Percentiles rank a stretch among this genome's conserved stretches.
These are phyloP conservation scores for Xanthoconium stramineum DNA, from an alignment of 768 basidiomycete genomes.

Conservation along the genomic window DNA sequence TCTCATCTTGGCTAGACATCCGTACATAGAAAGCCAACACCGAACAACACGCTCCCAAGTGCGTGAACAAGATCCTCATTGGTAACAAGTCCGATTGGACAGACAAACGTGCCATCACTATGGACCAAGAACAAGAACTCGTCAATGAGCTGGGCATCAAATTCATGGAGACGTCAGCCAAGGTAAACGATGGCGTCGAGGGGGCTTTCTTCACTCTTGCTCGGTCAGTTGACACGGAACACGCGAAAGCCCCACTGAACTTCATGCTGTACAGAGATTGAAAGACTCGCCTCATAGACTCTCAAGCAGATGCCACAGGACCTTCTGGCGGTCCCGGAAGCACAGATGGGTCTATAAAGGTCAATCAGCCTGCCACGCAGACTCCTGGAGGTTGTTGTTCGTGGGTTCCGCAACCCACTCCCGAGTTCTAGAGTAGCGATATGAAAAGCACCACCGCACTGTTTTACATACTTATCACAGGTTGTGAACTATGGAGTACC, in stretches of 20 bases:
- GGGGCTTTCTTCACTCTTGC: slow-evolving; percentile 98
- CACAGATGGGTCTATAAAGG: slow-evolving; percentile 60
- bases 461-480: no score
- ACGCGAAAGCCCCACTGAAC: neutral
- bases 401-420: slow-evolving; percentile 22
- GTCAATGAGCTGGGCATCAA: slow-evolving; percentile 92
- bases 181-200: slow-evolving; percentile 96
- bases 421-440: no score
- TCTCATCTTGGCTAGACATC: slow-evolving; percentile 61
- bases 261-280: slow-evolving; percentile 65
- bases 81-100: slow-evolving; percentile 99
- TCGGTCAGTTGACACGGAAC: slow-evolving; percentile 54
- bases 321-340: slow-evolving; percentile 35
- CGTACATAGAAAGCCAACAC: slow-evolving; percentile 98
- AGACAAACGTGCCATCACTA: slow-evolving; percentile 89
- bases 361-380: slow-evolving; percentile 55
- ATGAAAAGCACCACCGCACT: no score
- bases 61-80: slow-evolving; percentile 98
- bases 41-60: slow-evolving; percentile 97
- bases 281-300: slow-evolving; percentile 95
- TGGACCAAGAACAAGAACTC: slow-evolving; percentile 88
- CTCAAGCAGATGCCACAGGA: slow-evolving; percentile 64
- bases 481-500: no score
- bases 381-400: slow-evolving; percentile 52
- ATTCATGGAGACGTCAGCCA: slow-evolving; percentile 98